Conservation (phyloP, 331 rosid species). For the Spiraea crenata region DNA sequence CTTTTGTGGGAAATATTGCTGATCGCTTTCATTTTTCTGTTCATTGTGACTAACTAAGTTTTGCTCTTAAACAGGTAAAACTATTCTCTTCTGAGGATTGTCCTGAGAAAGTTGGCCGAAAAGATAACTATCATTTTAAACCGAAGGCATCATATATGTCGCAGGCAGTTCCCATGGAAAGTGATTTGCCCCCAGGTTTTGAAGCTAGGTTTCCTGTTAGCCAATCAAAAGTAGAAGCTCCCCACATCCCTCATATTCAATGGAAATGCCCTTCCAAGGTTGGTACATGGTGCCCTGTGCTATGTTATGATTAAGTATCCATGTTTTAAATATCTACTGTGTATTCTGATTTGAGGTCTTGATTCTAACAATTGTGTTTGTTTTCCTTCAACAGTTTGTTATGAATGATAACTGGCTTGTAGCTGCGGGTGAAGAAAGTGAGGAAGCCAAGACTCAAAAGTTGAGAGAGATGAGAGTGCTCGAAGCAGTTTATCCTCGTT, state of each 20-base stretch:
- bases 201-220: constrained; percentile 30
- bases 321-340: background rate
- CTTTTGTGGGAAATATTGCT: background rate
- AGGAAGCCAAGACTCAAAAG: constrained; percentile 45
- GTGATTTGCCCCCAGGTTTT: constrained; percentile 64
- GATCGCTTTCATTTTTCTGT: background rate
- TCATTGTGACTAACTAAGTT: constrained; percentile 1
- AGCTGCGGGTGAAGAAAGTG: constrained; percentile 68
- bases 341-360: background rate
- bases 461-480: constrained; percentile 51
- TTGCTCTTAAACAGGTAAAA: constrained; percentile 43
- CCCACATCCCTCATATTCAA: constrained; percentile 31
- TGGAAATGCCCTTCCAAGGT: constrained; percentile 75
- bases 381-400: constrained; percentile 37
- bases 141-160: constrained; percentile 31
- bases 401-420: constrained; percentile 44
- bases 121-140: constrained; percentile 44
- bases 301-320: background rate
- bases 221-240: constrained; percentile 28
- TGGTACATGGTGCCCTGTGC: constrained; percentile 15
- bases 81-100: constrained; percentile 50
- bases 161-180: constrained; percentile 34
- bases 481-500: constrained; percentile 69
- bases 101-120: constrained; percentile 50
- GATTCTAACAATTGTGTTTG: background rate